These are phyloP conservation scores for Polyplosphaeria fusca DNA, from an alignment of 495 filamentous ascomycete genomes.

Conservation along the genomic window DNA sequence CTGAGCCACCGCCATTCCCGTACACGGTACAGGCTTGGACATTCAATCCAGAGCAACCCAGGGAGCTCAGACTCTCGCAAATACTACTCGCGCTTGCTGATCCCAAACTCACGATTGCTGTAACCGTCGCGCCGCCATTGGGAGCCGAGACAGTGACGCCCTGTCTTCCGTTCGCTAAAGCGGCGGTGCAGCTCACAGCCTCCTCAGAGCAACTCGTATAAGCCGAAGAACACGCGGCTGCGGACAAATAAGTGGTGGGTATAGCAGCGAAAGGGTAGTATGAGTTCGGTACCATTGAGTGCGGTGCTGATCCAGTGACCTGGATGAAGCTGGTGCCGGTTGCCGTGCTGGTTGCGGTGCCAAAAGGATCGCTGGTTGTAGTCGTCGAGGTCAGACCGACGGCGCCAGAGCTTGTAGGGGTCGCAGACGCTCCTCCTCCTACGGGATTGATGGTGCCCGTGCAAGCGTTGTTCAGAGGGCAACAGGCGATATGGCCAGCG, in stretches of 20 bases:
- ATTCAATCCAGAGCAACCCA: conserved; percentile 60
- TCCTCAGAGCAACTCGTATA: conserved; percentile 63
- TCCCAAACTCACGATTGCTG: conserved; percentile 45
- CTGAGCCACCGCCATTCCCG: conserved; percentile 18
- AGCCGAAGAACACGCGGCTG: conserved; percentile 63
- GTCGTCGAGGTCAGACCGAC: conserved; percentile 2
- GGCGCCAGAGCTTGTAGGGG: not conserved
- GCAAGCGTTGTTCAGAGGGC: conserved; percentile 58
- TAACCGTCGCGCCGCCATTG: conserved; percentile 52
- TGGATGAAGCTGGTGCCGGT: conserved; percentile 8
- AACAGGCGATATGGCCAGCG: conserved; percentile 63
- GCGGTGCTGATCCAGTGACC: not conserved
- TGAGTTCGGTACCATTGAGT: conserved; percentile 44
- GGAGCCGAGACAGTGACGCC: conserved; percentile 64
- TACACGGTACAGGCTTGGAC: conserved; percentile 52
- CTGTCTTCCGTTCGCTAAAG: conserved; percentile 42
- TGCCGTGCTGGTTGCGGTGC: conserved; percentile 6
- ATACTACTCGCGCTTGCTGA: conserved; percentile 56
- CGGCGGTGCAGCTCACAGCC: conserved; percentile 60
- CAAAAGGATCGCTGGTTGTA: conserved; percentile 1
- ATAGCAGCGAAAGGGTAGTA: conserved; percentile 67
- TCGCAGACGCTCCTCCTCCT: not conserved
- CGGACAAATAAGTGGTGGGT: conserved; percentile 62
- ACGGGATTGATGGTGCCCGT: conserved; percentile 53
- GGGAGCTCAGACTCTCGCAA: conserved; percentile 60